A percentile compares a stretch with the other conserved stretches of the same genome.
These are phyloP conservation scores for Fonsecaea nubica DNA, from an alignment of 2,329 filamentous ascomycete species.

Conservation along the genomic window DNA sequence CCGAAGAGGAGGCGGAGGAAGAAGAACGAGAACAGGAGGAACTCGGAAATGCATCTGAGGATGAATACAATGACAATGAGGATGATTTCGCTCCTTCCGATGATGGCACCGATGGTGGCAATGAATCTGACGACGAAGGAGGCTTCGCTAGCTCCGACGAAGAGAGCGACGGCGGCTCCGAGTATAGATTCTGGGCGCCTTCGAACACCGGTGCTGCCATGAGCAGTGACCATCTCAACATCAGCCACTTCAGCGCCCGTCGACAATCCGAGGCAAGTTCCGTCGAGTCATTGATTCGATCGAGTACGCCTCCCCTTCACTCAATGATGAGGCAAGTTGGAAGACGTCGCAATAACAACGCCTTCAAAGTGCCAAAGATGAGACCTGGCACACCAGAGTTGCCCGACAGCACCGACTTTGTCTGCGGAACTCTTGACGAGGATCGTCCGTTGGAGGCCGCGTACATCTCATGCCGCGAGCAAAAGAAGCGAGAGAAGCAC, in stretches of 20 bases:
- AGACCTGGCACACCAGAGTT: slow-evolving; percentile 78
- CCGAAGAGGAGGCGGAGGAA: slow-evolving; percentile 84
- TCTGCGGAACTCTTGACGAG: slow-evolving; percentile 97
- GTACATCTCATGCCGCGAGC: slow-evolving; percentile 83
- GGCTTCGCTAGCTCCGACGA: slow-evolving; percentile 74
- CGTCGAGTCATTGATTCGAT: slow-evolving; percentile 53
- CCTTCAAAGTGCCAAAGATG: slow-evolving; percentile 54
- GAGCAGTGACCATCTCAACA: slow-evolving; percentile 58
- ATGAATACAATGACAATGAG: slow-evolving; percentile 69
- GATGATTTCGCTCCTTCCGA: slow-evolving; percentile 66
- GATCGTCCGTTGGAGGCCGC: slow-evolving; percentile 93
- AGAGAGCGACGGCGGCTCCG: slow-evolving; percentile 68
- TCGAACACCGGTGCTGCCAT: slow-evolving; percentile 55
- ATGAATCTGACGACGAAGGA: slow-evolving; percentile 79
- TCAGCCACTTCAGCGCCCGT: slow-evolving; percentile 55
- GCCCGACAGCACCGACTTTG: slow-evolving; percentile 97
- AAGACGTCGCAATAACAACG: slow-evolving; percentile 12
- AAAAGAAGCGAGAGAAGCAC: slow-evolving; percentile 80
- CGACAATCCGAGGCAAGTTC: slow-evolving; percentile 60
- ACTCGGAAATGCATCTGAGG: slow-evolving; percentile 55
- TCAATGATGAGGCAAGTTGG: slow-evolving; percentile 24
- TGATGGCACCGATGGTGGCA: slow-evolving; percentile 68
- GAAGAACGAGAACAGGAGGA: slow-evolving; percentile 69
- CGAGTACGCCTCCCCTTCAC: slow-evolving; percentile 33
- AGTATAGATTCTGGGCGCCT: slow-evolving; percentile 70